A percentile compares a stretch with the other conserved stretches of the same genome.
Evolutionary conservation across 2,329 filamentous ascomycete genomes (phyloP).

Genomic region (Cladophialophora chaetospira): DNA sequence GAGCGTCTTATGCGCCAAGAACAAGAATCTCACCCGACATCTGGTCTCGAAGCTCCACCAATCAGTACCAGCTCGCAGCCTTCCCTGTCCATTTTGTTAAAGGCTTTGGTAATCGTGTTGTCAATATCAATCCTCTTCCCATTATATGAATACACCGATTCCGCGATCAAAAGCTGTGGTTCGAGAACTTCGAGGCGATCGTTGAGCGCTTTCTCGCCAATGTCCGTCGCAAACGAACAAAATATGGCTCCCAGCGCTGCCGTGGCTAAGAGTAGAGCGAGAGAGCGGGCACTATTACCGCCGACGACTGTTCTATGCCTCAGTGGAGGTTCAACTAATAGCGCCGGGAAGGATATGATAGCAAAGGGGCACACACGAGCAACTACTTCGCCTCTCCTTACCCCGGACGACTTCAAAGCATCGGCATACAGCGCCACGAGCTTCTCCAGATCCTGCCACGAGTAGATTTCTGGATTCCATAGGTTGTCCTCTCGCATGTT

Average conservation of each 20-base stretch:
- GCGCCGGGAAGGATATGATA: background rate
- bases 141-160: conserved; percentile 77
- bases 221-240: conserved; percentile 48
- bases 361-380: conserved; percentile 23
- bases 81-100: conserved; percentile 50
- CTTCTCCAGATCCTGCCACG: conserved; percentile 43
- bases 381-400: conserved; percentile 43
- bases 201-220: conserved; percentile 37
- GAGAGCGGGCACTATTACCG: background rate
- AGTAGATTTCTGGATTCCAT: conserved; percentile 36
- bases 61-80: conserved; percentile 66
- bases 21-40: background rate
- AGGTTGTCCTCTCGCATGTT: conserved; percentile 36
- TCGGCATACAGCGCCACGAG: conserved; percentile 41
- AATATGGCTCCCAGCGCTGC: conserved; percentile 48
- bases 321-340: background rate
- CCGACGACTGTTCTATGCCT: conserved; percentile 4
- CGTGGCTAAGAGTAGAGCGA: conserved; percentile 45
- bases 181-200: conserved; percentile 73
- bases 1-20: background rate
- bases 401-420: conserved; percentile 41
- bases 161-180: conserved; percentile 76
- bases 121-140: conserved; percentile 72
- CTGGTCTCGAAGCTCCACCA: conserved; percentile 25
- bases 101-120: conserved; percentile 69